Conservation (phyloP, 2,329 filamentous ascomycete species). For the Blastomyces parvus region DNA sequence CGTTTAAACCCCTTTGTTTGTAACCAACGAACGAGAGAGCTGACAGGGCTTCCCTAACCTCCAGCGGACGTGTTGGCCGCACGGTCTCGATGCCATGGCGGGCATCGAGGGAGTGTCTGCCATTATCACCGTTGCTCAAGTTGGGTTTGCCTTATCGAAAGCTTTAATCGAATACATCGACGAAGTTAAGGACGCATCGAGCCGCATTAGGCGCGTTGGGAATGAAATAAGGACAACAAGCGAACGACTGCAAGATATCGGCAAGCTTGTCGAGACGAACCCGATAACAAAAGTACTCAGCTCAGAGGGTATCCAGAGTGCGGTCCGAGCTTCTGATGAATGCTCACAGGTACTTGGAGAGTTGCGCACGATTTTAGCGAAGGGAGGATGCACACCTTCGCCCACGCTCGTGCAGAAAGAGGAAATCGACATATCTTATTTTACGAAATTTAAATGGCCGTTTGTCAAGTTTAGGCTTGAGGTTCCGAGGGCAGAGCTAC, state of each 20-base stretch:
- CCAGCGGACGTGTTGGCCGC: not conserved
- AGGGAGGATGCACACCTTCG: conserved; percentile 2
- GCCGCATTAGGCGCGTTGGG: conserved; percentile 8
- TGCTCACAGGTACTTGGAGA: conserved; percentile 11
- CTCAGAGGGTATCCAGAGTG: conserved; percentile 11
- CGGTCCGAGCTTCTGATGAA: conserved; percentile 11
- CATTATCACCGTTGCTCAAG: conserved; percentile 12
- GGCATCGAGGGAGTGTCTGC: conserved; percentile 14
- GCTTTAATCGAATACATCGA: conserved; percentile 15
- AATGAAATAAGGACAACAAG: conserved; percentile 13
- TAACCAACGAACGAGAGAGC: not conserved
- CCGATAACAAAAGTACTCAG: conserved; percentile 9
- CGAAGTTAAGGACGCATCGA: conserved; percentile 12
- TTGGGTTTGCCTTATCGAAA: conserved; percentile 18
- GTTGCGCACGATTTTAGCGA: conserved; percentile 10
- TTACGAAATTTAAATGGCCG: conserved; percentile 13
- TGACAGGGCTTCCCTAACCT: not conserved
- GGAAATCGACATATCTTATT: conserved; percentile 11
- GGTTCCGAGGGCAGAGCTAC: conserved; percentile 10
- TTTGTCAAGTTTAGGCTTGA: conserved; percentile 14
- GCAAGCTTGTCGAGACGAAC: conserved; percentile 10
- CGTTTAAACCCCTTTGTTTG: not conserved
- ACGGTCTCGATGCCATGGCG: conserved; percentile 5
- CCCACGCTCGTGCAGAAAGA: conserved; percentile 1
- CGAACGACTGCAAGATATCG: conserved; percentile 13